phyloP scores from a whole-genome alignment of 169 alveolate genomes.

The Plasmodium chabaudi region DNA sequence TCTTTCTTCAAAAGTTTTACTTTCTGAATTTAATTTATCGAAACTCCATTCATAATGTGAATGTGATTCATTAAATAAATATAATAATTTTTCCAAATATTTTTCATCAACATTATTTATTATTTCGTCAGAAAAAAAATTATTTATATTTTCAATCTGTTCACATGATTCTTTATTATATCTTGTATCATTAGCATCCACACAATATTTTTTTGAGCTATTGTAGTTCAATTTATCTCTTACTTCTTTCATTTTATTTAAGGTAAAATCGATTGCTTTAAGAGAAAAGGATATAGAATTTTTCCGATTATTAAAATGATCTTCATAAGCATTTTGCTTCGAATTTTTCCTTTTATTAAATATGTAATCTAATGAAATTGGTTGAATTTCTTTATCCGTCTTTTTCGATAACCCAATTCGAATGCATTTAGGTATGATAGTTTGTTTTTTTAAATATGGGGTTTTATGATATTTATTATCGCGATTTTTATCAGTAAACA shows the following conservation, averaged over 20 bases:
- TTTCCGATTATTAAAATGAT: constrained; percentile 45
- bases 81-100: constrained; percentile 68
- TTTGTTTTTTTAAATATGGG: constrained; percentile 18
- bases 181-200: constrained; percentile 29
- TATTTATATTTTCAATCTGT: constrained; percentile 25
- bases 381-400: constrained; percentile 71
- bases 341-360: constrained; percentile 46
- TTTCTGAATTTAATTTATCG: constrained; percentile 55
- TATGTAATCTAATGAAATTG: constrained; percentile 74
- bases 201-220: constrained; percentile 46
- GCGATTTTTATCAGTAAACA: background rate
- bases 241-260: constrained; percentile 40
- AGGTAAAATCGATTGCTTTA: constrained; percentile 48
- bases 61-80: constrained; percentile 66
- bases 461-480: background rate
- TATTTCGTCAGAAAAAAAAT: constrained; percentile 56
- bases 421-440: constrained; percentile 65
- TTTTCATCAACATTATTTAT: constrained; percentile 53
- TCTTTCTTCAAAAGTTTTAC: constrained; percentile 33
- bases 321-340: constrained; percentile 44
- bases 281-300: constrained; percentile 9
- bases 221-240: constrained; percentile 19
- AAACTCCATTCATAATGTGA: constrained; percentile 73
- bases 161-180: constrained; percentile 10
- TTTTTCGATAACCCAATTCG: constrained; percentile 68